Base-by-base conservation (phyloP, 83 land plant species). In the Picea mariana region DNA sequence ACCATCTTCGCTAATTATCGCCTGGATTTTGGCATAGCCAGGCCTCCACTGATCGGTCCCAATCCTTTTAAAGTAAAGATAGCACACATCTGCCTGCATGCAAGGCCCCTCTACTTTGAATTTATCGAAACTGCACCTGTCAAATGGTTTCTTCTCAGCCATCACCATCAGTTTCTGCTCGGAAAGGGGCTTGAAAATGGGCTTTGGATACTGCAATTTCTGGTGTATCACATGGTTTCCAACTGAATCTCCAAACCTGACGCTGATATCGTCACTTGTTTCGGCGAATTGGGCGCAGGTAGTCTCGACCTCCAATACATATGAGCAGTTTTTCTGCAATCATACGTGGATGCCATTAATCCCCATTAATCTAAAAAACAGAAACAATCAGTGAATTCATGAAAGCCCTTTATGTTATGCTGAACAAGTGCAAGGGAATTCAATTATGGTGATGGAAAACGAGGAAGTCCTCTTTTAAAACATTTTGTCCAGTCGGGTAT, bases 31-130 rank as follows among this genome's bases (percentile, higher is more conserved):
- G 4, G 65, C 85, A 34, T 79, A 80, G 1, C 81, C 85, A 4
- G 85, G 81, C 55, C 88, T 40, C 88, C 88, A 86, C n/a, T 71
- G 60, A 52, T 86, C 81, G 16, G 75, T 42, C 47, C 85, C 88
- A 5, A 15, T 2, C 31, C 77, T 62, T 68, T 86, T 81, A 13
- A 86, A 77, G 76, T 86, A 81, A n/a, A 86, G 31, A 26, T 86
- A 86, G 68, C 88, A 81, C 1, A 86, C 59, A 3, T 79, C 75
- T 20, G 83, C 80, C n/a, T 60, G 42, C 44, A 83, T 80, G 24
- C 88, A 86, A 15, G 68, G 42, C 2, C 83, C 85, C 2, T 60
- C 80, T 20, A 81, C 83, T 62, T 77, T 84, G 65, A 86, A 86
- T 49, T 67, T 60, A 9, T 86, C 88, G 0, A 86, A 77, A n/a